A percentile compares a stretch with the other conserved stretches of the same genome.
Evolutionary conservation across 345 rosid species (phyloP).

Genomic region (Arabidopsis suecica): DNA sequence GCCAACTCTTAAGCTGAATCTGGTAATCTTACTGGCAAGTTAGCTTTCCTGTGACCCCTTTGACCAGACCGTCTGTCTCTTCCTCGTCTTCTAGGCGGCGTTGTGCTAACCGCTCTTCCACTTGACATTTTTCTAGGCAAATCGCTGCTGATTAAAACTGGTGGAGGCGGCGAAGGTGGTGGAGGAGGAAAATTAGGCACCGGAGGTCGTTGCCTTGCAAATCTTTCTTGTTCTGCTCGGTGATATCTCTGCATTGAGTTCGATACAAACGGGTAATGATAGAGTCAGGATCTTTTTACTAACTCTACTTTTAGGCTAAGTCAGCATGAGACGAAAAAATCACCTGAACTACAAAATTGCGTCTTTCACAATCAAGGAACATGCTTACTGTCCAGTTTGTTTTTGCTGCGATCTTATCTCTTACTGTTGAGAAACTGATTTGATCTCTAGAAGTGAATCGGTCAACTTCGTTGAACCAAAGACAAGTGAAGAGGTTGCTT

Average conservation of each 20-base stretch:
- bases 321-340: conserved; percentile 15
- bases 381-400: conserved; percentile 87
- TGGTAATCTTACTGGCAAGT: conserved; percentile 38
- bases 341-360: conserved; percentile 98
- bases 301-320: neutral
- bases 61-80: conserved; percentile 63
- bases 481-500: conserved; percentile 90
- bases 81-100: conserved; percentile 57
- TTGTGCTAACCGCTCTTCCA: conserved; percentile 50
- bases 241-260: conserved; percentile 74
- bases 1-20: conserved; percentile 30
- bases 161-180: conserved; percentile 51
- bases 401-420: conserved; percentile 81
- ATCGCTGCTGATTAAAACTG: conserved; percentile 44
- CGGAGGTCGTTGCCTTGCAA: conserved; percentile 53
- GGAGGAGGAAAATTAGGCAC: conserved; percentile 53
- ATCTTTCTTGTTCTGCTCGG: conserved; percentile 53
- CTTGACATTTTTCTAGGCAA: conserved; percentile 46
- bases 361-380: conserved; percentile 97
- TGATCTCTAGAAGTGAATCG: conserved; percentile 98
- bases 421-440: conserved; percentile 87
- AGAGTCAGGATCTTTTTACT: neutral
- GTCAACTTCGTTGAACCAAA: conserved; percentile 98
- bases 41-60: conserved; percentile 73
- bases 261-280: conserved; percentile 5